Base-by-base conservation (phyloP, 768 basidiomycete species). In the Pleurotus sapidus region DNA sequence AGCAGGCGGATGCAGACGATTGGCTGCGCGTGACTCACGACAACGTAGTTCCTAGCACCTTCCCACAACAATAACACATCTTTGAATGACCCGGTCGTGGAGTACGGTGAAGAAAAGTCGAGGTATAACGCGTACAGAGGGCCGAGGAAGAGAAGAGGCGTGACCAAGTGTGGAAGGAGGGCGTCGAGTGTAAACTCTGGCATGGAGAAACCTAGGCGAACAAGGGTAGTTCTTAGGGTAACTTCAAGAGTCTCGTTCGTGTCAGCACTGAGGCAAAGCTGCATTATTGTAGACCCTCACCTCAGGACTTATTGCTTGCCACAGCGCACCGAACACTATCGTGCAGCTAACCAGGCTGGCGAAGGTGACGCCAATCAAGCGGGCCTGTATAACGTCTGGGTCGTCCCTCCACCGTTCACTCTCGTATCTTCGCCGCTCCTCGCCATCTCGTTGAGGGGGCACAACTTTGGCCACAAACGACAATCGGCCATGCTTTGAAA, bases 21-120 rank as follows among this genome's bases (percentile, higher is more conserved):
- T 30, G 30, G 30, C 30, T 9, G 54, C 46, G n/a, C n/a, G n/a
- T n/a, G n/a, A n/a, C n/a, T n/a, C n/a, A n/a, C n/a, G n/a, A n/a
- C n/a, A n/a, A n/a, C 49, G 67, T 87, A 93, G 68, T 95, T 96
- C 57, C 95, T 74, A 18, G 86, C 54, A 1, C 91, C 91, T 17
- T 80, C 65, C 71, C 86, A 80, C 0, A 77, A 77, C 6, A 70
- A 68, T 55, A 88, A 73, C 27, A 74, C 67, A 4, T 63, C 59
- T 34, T 70, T 46, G 56, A 81, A 77, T 4, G 70, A 72, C 81
- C 81, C 87, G 23, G 68, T 60, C 20, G 61, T 56, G 66, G 89
- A 88, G 8, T 83, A 77, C 0, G 88, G 90, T 4, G 91, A 72
- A 14, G 71, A 62, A 9, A 68, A 61, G 4, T 64, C 70, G 1